Base-by-base conservation (phyloP, 2,329 filamentous ascomycete genomes). In the Trichoderma citrinoviride region DNA sequence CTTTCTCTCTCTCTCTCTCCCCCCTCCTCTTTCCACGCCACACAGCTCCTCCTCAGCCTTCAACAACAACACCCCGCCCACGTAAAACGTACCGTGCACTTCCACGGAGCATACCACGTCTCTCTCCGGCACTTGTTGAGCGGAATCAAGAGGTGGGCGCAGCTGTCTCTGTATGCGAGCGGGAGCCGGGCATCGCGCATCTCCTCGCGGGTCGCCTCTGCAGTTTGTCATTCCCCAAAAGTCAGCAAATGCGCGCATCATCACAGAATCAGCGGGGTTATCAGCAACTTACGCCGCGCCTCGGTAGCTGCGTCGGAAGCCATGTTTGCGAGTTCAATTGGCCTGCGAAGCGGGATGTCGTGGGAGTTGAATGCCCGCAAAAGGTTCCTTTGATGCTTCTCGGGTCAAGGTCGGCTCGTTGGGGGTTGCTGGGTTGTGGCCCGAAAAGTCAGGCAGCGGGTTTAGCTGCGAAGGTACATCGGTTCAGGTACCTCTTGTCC, bases 71-170 rank as follows among this genome's bases (percentile, higher is more conserved):
- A n/a, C n/a, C n/a, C 33, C 29, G 7, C 33, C 10, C 10, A 14
- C 14, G 10, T 14, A 3, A 4, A 41, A 79, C 90, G 72, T 85
- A 98, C 95, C 86, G 91, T 87, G 79, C 95, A 99, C 85, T 96
- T 97, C 95, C 95, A 99, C 19, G 93, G 93, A 73, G 97, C 81
- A 79, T 97, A 99, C 83, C 90, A 98, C 68, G 92, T 90, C 72
- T 96, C 90, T 80, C 87, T 86, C 68, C 95, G 93, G 85, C 95
- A 99, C 75, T 90, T 90, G 83, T 99, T 99, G 72, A 99, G 85
- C 17, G 95, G 95, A 69, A 98, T 97, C 68, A 98, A 83, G 53
- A 99, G 90, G 80, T 95, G 88, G 68, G 93, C 95, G 82, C 95
- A 99, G 81, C 89, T 93, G 81, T 99, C 95, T 77, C 95, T 88